Evolutionary conservation across 768 basidiomycete genomes (phyloP).

Genomic region (Russula vinacea): DNA sequence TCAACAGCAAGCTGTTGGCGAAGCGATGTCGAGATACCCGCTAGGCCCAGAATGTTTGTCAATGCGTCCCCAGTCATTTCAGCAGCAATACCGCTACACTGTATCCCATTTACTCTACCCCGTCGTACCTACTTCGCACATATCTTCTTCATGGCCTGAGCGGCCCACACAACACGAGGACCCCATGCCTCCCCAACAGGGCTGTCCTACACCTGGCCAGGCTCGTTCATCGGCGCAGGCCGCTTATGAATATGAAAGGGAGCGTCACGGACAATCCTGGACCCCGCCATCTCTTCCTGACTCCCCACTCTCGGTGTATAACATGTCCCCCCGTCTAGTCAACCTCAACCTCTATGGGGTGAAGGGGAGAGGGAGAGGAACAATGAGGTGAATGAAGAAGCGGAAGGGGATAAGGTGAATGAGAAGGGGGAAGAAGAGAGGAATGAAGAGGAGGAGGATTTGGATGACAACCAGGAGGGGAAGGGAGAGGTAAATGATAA

Average conservation of each 20-base stretch:
- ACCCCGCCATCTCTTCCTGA: not conserved
- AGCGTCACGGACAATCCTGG: conserved; percentile 19
- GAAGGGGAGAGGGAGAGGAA: too few species aligned
- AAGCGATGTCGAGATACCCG: conserved; percentile 8
- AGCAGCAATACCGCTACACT: conserved; percentile 10
- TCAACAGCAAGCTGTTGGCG: conserved; percentile 7
- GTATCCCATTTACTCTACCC: conserved; percentile 16
- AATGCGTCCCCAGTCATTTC: conserved; percentile 16
- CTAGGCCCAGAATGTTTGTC: conserved; percentile 1
- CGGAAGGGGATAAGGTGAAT: too few species aligned
- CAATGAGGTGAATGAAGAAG: too few species aligned
- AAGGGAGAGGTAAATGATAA: too few species aligned
- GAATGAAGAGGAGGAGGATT: too few species aligned
- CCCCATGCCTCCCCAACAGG: conserved; percentile 8
- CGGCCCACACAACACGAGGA: conserved; percentile 16
- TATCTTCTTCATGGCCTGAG: conserved; percentile 19
- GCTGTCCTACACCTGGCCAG: conserved; percentile 1
- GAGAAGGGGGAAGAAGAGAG: too few species aligned
- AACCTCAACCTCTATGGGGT: too few species aligned
- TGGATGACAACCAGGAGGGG: too few species aligned
- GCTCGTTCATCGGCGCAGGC: conserved; percentile 8
- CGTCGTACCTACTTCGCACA: conserved; percentile 9
- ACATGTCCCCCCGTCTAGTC: too few species aligned
- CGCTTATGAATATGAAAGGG: conserved; percentile 20
- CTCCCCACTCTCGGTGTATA: not conserved